These are phyloP conservation scores for Protomyces gravidus DNA, from an alignment of 1,139 yeast species.

Conservation along the genomic window DNA sequence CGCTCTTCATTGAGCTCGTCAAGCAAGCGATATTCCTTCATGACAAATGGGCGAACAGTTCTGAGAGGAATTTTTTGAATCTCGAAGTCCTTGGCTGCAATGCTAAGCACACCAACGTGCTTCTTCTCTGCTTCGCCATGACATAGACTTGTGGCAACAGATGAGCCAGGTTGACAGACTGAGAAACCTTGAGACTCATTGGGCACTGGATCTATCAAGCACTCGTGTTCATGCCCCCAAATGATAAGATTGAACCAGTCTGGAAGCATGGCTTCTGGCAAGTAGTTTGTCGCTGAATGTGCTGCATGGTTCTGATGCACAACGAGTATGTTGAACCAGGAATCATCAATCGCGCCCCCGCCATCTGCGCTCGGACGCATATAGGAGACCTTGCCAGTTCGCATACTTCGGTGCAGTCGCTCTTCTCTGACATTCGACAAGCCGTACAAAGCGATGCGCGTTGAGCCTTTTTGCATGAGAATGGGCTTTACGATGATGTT, in stretches of 20 bases:
- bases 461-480: conserved; percentile 71
- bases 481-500: conserved; percentile 72
- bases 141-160: conserved; percentile 83
- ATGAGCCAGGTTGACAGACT: conserved; percentile 89
- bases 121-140: conserved; percentile 80
- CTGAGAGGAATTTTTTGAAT: conserved; percentile 63
- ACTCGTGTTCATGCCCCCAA: conserved; percentile 99
- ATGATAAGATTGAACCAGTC: conserved; percentile 71
- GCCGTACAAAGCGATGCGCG: conserved; percentile 84
- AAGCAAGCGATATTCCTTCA: conserved; percentile 61
- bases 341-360: conserved; percentile 44
- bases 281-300: conserved; percentile 71
- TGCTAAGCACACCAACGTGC: conserved; percentile 62
- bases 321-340: conserved; percentile 80
- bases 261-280: conserved; percentile 83
- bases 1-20: conserved; percentile 55
- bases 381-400: conserved; percentile 75
- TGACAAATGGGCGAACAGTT: conserved; percentile 77
- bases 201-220: conserved; percentile 64
- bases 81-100: conserved; percentile 57
- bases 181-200: conserved; percentile 69
- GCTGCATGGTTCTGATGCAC: conserved; percentile 87
- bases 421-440: conserved; percentile 87
- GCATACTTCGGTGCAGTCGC: conserved; percentile 71
- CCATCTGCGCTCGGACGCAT: conserved; percentile 56